Evolutionary conservation across 352 stramenopile species (phyloP), one percentile per base, ranked within the genome.

Genomic region (Phytophthora citricola): DNA sequence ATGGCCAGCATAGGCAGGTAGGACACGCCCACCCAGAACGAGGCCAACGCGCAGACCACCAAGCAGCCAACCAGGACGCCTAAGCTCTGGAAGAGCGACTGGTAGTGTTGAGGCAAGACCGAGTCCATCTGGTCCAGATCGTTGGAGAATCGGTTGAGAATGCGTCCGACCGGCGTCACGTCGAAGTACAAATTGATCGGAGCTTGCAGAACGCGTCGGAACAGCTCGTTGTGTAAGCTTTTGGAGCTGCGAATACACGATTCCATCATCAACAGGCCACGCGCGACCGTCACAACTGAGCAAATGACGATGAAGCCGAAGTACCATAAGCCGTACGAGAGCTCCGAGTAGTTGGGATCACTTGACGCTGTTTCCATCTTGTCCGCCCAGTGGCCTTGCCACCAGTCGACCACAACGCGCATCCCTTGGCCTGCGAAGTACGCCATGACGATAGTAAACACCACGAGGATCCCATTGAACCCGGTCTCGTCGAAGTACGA

Each of bases 1-100:
- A 90, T 65, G 10, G 66, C 34, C 2, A 89, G 32, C 47, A 92
- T 74, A 5, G 83, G 92, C 6, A 92, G 51, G 27, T 91, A 85
- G 31, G 87, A 76, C 7, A 90, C 14, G 0, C 69, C 65, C 32
- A 92, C 67, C 66, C 65, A 79, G 41, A 73, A 71, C 0, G 71
- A 85, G 20, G 75, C 65, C 15, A 77, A 44, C 1, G 65, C 76
- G 15, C 65, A 87, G 4, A 89, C 78, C 0, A 82, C 65, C 38
- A 85, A 58, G 11, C 61, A 73, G 5, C 72, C 73, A 0, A 79
- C 40, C 24, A 74, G 67, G 20, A 85, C 58, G 0, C 61, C 50
- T 15, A 84, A 22, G n/a, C 50, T 71, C 48, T 80, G 67, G 22
- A 79, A 63, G 6, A 76, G 43, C 2, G 40, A 31, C 22, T 77